Conservation (phyloP, 2,329 filamentous ascomycete genomes). For the Aspergillus novofumigatus region DNA sequence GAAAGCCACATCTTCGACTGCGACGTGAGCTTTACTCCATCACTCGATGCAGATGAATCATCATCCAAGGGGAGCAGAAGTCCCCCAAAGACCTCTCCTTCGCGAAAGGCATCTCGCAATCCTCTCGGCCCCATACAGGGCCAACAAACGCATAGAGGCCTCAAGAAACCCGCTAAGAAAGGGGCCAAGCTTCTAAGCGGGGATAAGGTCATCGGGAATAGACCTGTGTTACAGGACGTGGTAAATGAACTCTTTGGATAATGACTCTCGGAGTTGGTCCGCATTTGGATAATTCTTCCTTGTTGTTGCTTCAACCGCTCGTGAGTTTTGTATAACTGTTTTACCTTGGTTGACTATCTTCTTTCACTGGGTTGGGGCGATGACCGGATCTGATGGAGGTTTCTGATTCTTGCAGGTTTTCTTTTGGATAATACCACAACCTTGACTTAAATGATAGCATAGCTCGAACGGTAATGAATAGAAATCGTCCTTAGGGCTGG, state of each 20-base stretch:
- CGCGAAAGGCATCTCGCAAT: constrained; percentile 20
- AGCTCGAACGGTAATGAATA: background rate
- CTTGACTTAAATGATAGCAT: background rate
- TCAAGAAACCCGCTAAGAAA: constrained; percentile 54
- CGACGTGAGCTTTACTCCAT: constrained; percentile 17
- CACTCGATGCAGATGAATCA: constrained; percentile 19
- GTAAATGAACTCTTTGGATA: constrained; percentile 59
- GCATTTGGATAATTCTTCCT: background rate
- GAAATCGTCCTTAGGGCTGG: background rate
- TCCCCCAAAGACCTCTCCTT: constrained; percentile 14
- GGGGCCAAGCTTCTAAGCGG: constrained; percentile 51
- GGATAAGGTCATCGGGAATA: constrained; percentile 58
- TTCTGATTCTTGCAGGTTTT: background rate
- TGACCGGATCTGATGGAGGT: background rate
- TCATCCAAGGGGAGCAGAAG: constrained; percentile 32
- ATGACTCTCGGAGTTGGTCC: constrained; percentile 15
- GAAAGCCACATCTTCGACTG: constrained; percentile 65
- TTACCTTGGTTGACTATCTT: background rate
- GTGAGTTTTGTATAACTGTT: constrained; percentile 3
- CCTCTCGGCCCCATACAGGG: constrained; percentile 31
- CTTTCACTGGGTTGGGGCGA: background rate
- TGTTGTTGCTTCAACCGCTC: constrained; percentile 1
- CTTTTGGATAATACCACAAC: background rate
- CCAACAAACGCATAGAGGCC: constrained; percentile 28
- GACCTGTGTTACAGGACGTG: constrained; percentile 70